Evolutionary conservation across 805 yeast genomes (phyloP), one percentile per base, ranked within the genome.

Genomic region (Candida michaelii): DNA sequence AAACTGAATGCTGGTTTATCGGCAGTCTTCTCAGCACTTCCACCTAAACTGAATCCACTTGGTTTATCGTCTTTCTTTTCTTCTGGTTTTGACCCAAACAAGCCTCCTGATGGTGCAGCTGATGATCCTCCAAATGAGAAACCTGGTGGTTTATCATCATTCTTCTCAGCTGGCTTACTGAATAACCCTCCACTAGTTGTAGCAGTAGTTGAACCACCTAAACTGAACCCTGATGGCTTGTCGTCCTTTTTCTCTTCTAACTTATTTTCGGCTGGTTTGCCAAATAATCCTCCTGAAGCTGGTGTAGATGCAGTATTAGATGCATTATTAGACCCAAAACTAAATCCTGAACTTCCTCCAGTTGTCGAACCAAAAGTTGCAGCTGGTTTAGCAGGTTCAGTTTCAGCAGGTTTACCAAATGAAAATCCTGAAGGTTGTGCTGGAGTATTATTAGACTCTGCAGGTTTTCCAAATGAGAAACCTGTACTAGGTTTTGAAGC

Each of bases 51-150:
- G 3, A 54, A 44, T 8, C 39, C 39, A 10, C 58, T 43, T 6
- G 53, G 50, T 27, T 44, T 46, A 12, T 48, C 56, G 15, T 53
- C 56, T 24, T 48, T 50, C 44, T 46, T 53, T 24, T 47, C 57
- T 16, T 51, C 61, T 10, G 17, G 54, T 36, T 39, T 52, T 7
- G 45, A 55, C 19, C 48, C 62, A 13, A 56, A 52, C 9, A 44
- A 40, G 8, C 48, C 49, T 30, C 54, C 56, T 30, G 43, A 29
- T 15, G 34, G 11, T 3, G 42, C 9, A 12, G 17, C 50, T 40
- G 40, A 10, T 6, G 36, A 14, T 8, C 56, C 43, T 5, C 37
- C 37, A 15, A 41, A 23, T 4, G 36, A 29, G 10, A 30, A 35
- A 25, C 36, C 43, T n/a, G 35, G 14, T 21, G 42, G 34, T 34